A percentile compares a stretch with the other conserved stretches of the same genome.
Conservation (phyloP, 176 grass and related monocot genomes). For the Olyra latifolia region DNA sequence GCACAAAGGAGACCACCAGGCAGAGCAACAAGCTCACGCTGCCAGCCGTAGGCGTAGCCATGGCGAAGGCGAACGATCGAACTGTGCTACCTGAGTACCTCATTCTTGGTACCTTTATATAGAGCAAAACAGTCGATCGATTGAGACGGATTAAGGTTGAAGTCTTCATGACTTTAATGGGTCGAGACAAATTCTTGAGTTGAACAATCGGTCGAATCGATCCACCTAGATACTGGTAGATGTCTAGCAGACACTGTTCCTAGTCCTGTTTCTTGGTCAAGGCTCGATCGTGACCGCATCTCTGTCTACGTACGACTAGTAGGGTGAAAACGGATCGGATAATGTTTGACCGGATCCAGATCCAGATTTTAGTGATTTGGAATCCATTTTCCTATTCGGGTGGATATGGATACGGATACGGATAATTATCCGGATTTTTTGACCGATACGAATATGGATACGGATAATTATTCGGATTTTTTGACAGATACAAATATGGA, state of each 20-base stretch:
- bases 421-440: too few species aligned
- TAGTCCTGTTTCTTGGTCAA: not conserved
- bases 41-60: too few species aligned
- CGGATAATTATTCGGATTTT: too few species aligned
- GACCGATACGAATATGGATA: too few species aligned
- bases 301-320: not conserved
- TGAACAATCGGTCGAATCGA: not conserved
- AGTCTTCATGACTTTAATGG: not conserved
- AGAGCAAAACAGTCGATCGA: not conserved
- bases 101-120: slow-evolving; percentile 2
- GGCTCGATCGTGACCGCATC: not conserved
- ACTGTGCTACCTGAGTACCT: not conserved
- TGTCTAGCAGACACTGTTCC: too few species aligned
- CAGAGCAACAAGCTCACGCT: slow-evolving; percentile 14
- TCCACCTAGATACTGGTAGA: not conserved
- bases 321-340: too few species aligned
- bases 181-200: not conserved
- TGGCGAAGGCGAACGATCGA: not conserved
- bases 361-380: too few species aligned
- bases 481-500: too few species aligned
- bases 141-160: not conserved
- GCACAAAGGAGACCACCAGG: not conserved
- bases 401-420: too few species aligned
- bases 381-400: too few species aligned
- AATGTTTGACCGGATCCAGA: too few species aligned